Conservation (phyloP, 192 early-diverging fungal genomes). For the Pilaira anomala region DNA sequence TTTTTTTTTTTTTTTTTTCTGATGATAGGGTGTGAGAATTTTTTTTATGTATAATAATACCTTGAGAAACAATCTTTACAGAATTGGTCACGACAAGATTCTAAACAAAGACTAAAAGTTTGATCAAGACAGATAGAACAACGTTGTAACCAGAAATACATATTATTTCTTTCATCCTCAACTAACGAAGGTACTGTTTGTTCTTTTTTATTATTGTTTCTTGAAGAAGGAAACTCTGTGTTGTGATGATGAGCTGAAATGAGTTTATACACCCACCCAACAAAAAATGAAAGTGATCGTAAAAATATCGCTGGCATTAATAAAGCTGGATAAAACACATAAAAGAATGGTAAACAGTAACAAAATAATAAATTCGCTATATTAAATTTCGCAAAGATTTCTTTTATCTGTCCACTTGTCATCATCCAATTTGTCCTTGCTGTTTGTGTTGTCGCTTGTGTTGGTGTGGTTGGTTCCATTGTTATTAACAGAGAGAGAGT, state of each 20-base stretch:
- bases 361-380: constrained; percentile 35
- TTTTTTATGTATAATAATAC: constrained; percentile 8
- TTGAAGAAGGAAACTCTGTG: not conserved
- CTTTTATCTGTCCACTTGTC: not conserved
- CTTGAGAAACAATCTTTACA: constrained; percentile 38
- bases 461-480: not conserved
- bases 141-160: constrained; percentile 37
- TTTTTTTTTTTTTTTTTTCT: not conserved
- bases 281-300: constrained; percentile 30
- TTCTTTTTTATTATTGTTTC: not conserved
- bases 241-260: constrained; percentile 17
- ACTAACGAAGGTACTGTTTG: not conserved
- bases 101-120: constrained; percentile 31
- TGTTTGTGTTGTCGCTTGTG: not conserved
- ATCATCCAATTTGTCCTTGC: not conserved
- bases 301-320: constrained; percentile 39
- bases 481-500: no score
- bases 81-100: constrained; percentile 37
- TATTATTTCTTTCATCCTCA: constrained; percentile 27
- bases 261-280: constrained; percentile 20
- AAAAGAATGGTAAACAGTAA: constrained; percentile 41
- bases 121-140: constrained; percentile 38
- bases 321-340: constrained; percentile 37
- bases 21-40: not conserved
- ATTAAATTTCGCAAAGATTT: constrained; percentile 33